These are phyloP conservation scores for Penicillium pulvis DNA, from an alignment of 495 filamentous ascomycete genomes.

Conservation along the genomic window DNA sequence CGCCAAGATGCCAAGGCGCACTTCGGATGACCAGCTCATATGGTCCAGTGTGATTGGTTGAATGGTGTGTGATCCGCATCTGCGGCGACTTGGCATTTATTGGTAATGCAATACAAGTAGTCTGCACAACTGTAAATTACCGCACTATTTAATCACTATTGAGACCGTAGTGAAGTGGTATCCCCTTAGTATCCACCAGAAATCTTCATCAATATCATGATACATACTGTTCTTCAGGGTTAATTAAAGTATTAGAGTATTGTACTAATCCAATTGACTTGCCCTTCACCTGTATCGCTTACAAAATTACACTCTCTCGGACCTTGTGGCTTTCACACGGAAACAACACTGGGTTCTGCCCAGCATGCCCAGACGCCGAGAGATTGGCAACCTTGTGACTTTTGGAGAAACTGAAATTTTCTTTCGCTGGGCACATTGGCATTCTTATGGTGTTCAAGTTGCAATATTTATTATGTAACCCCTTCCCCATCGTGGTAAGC, in stretches of 20 bases:
- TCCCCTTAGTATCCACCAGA: neutral
- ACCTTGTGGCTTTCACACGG: neutral
- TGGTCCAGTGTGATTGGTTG: constrained; percentile 20
- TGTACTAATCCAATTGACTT: neutral
- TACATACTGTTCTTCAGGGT: neutral
- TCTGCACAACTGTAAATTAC: neutral
- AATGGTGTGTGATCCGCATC: constrained; percentile 28
- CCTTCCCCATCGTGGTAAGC: neutral
- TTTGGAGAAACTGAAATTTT: constrained; percentile 9
- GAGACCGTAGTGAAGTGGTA: neutral
- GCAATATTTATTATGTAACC: constrained; percentile 30
- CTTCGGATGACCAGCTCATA: constrained; percentile 21
- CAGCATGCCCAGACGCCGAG: constrained; percentile 39
- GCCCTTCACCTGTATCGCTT: neutral
- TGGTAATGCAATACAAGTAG: neutral
- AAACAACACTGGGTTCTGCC: constrained; percentile 17
- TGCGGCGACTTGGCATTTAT: constrained; percentile 23
- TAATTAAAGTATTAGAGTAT: constrained; percentile 5
- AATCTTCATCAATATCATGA: neutral
- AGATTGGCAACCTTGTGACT: constrained; percentile 33
- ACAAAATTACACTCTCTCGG: neutral
- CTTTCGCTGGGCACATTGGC: constrained; percentile 7
- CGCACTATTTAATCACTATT: constrained; percentile 2
- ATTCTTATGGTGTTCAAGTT: constrained; percentile 7
- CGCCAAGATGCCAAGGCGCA: constrained; percentile 44